Percentiles rank a stretch among this genome's conserved stretches.
These are phyloP conservation scores for Incumbomyces lentus DNA, from an alignment of 2,329 filamentous ascomycete species.

Conservation along the genomic window DNA sequence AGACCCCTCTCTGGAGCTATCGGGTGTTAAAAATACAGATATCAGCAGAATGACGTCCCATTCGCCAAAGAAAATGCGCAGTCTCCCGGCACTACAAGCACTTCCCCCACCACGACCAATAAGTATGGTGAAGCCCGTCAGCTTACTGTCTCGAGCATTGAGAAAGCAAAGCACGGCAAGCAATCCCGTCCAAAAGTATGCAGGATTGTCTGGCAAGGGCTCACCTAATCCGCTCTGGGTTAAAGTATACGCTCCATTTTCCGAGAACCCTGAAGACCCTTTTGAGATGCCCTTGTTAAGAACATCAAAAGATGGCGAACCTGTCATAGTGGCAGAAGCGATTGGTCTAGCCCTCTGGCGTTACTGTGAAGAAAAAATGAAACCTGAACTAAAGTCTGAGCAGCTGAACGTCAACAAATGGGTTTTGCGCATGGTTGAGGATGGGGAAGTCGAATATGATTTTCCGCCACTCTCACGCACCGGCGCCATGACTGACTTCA, in stretches of 20 bases:
- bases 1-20: slow-evolving; percentile 38
- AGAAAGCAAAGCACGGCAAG: slow-evolving; percentile 46
- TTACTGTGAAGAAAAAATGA: slow-evolving; percentile 48
- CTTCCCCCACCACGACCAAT: slow-evolving; percentile 52
- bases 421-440: slow-evolving; percentile 58
- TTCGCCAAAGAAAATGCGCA: slow-evolving; percentile 45
- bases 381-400: slow-evolving; percentile 41
- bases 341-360: slow-evolving; percentile 54
- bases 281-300: slow-evolving; percentile 49
- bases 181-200: slow-evolving; percentile 53
- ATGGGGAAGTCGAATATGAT: slow-evolving; percentile 57
- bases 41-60: slow-evolving; percentile 26
- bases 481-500: slow-evolving; percentile 52
- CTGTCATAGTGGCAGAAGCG: slow-evolving; percentile 50
- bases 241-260: slow-evolving; percentile 53
- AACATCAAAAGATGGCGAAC: slow-evolving; percentile 43
- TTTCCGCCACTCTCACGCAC: slow-evolving; percentile 51
- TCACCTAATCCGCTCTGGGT: slow-evolving; percentile 51
- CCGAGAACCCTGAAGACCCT: slow-evolving; percentile 44
- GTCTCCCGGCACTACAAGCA: slow-evolving; percentile 41
- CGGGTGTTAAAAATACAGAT: slow-evolving; percentile 26
- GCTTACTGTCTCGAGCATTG: slow-evolving; percentile 48
- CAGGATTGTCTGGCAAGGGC: slow-evolving; percentile 50
- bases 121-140: slow-evolving; percentile 47
- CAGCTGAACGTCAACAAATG: slow-evolving; percentile 53